Conservation (phyloP, 2,329 filamentous ascomycete species). For the Cladosporium sp. region DNA sequence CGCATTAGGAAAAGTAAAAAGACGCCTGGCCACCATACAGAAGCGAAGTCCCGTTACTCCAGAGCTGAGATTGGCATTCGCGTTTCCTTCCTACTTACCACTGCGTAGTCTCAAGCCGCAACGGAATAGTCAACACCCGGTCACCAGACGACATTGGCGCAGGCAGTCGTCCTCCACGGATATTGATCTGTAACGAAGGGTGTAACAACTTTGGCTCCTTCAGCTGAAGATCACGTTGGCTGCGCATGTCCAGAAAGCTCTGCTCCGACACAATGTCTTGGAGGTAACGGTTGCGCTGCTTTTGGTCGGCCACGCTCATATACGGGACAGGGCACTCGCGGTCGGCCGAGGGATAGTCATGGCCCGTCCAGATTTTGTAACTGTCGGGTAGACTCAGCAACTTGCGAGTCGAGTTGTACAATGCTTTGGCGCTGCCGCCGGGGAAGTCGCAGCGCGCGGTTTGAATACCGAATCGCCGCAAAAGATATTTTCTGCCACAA, state of each 20-base stretch:
- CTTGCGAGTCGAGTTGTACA: slow-evolving; percentile 29
- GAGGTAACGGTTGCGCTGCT: slow-evolving; percentile 33
- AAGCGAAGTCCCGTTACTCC: too few species aligned
- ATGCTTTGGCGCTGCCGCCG: slow-evolving; percentile 27
- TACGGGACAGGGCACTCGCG: slow-evolving; percentile 18
- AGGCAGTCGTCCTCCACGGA: neutral
- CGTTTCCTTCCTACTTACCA: neutral
- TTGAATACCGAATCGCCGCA: slow-evolving; percentile 35
- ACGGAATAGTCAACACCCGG: neutral
- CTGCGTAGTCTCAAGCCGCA: neutral
- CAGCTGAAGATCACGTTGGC: slow-evolving; percentile 30
- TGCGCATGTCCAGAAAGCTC: slow-evolving; percentile 32
- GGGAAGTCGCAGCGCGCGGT: slow-evolving; percentile 35
- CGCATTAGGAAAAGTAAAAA: too few species aligned
- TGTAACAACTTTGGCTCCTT: slow-evolving; percentile 34
- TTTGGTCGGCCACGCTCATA: slow-evolving; percentile 35
- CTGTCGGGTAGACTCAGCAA: slow-evolving; percentile 28
- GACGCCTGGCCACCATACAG: too few species aligned
- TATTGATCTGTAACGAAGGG: slow-evolving; percentile 21
- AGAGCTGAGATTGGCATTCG: too few species aligned
- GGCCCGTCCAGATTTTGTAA: slow-evolving; percentile 32
- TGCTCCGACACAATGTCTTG: slow-evolving; percentile 24
- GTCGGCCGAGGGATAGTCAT: slow-evolving; percentile 29
- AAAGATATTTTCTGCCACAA: slow-evolving; percentile 29
- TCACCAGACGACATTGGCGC: neutral